phyloP scores from a whole-genome alignment of 1,284 basidiomycete genomes.

The Moniliophthora roreri region DNA sequence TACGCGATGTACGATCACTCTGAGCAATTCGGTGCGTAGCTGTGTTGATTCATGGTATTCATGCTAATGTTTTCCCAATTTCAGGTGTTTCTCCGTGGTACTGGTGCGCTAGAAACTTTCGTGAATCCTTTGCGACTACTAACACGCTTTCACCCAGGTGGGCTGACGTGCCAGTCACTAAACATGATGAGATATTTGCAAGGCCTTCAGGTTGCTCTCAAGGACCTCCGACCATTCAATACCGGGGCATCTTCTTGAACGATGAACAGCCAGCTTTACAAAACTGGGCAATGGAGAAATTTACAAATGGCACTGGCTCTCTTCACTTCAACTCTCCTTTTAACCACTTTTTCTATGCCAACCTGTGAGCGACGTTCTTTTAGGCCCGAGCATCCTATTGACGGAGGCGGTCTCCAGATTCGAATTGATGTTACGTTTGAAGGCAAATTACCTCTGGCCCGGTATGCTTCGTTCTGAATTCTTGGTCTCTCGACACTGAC shows the following conservation, averaged over 20 bases:
- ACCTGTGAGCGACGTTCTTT: slow-evolving; percentile 39
- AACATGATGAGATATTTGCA: slow-evolving; percentile 6
- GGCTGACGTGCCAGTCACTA: slow-evolving; percentile 48
- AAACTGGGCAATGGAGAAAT: slow-evolving; percentile 64
- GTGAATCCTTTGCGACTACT: not conserved
- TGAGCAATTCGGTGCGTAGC: slow-evolving; percentile 62
- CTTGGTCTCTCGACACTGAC: slow-evolving; percentile 2
- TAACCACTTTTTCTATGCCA: slow-evolving; percentile 65
- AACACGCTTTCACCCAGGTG: slow-evolving; percentile 39
- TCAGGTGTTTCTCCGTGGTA: slow-evolving; percentile 68
- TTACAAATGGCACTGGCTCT: slow-evolving; percentile 62
- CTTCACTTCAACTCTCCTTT: slow-evolving; percentile 52
- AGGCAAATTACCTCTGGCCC: slow-evolving; percentile 73
- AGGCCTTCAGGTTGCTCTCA: slow-evolving; percentile 6
- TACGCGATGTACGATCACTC: slow-evolving; percentile 71
- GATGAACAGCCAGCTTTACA: slow-evolving; percentile 65
- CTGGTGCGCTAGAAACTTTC: slow-evolving; percentile 38
- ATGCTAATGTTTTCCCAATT: slow-evolving; percentile 5
- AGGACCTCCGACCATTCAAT: slow-evolving; percentile 10
- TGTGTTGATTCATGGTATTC: slow-evolving; percentile 10
- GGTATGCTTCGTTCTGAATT: slow-evolving; percentile 29
- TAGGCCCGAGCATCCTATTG: not conserved
- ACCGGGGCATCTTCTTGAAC: slow-evolving; percentile 31
- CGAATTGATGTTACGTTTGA: slow-evolving; percentile 67
- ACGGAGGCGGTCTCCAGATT: slow-evolving; percentile 36